Conservation (phyloP, 768 basidiomycete species). For the Leccinum boreale region DNA sequence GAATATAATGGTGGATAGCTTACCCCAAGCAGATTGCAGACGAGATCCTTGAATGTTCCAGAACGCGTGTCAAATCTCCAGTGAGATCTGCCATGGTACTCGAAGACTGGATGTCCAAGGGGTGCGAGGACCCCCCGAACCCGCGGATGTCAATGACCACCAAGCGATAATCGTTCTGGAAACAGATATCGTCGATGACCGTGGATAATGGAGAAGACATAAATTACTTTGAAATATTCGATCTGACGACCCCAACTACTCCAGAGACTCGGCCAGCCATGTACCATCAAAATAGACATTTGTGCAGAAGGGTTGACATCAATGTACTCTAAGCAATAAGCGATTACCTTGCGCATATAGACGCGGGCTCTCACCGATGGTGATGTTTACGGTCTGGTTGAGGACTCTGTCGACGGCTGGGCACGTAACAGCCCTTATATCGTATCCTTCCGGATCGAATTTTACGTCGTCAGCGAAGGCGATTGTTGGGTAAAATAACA, state of each 20-base stretch:
- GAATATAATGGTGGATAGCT: conserved; percentile 3
- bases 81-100: conserved; percentile 60
- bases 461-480: neutral
- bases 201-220: no score
- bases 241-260: conserved; percentile 74
- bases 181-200: neutral
- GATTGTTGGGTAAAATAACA: neutral
- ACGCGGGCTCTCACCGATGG: conserved; percentile 41
- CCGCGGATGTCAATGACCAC: conserved; percentile 65
- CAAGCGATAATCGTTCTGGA: conserved; percentile 57
- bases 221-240: conserved; percentile 53
- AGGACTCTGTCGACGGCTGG: conserved; percentile 40
- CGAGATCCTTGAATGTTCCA: conserved; percentile 46
- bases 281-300: conserved; percentile 61
- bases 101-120: conserved; percentile 57
- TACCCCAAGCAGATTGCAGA: conserved; percentile 65
- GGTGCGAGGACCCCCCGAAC: conserved; percentile 65
- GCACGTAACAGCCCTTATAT: conserved; percentile 36
- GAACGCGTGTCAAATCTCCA: conserved; percentile 60
- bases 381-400: conserved; percentile 34
- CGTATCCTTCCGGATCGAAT: conserved; percentile 41
- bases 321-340: conserved; percentile 48
- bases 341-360: conserved; percentile 5
- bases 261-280: conserved; percentile 81
- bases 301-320: conserved; percentile 55